Evolutionary conservation across 495 filamentous ascomycete species (phyloP), one percentile per base, ranked within the genome.

Genomic region (Trichocladium uniseriatum): DNA sequence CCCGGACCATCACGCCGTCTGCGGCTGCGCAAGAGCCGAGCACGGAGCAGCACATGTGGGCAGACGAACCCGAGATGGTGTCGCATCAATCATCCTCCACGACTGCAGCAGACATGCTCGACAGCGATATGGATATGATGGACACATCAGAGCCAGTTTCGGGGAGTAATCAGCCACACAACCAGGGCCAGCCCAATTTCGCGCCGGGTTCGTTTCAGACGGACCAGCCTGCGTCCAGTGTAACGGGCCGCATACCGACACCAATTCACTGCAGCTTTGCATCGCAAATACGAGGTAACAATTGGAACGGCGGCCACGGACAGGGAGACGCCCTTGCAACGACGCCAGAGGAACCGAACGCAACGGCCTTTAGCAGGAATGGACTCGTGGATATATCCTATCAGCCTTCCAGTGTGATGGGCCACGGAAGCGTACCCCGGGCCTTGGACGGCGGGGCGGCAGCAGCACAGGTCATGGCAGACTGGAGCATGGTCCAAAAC

Each of bases 81-180:
- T 31, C 18, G n/a, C 37, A 13, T 2, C 6, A 44, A 14, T 27
- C 15, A 24, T 49, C 57, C 40, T 31, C 56, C 32, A 19, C 15
- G 32, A 21, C 58, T 64, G 55, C 55, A 51, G 15, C 37, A 24
- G 42, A 52, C 14, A 38, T 35, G 27, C 52, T 67, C 41, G 78
- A 83, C 58, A 49, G 68, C 28, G 81, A 83, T 52, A 70, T 70
- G 52, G 73, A 79, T 35, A 79, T 77, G 73, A 61, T 64, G 48
- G 60, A 64, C 52, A 49, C 49, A 6, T 61, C 70, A 27, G 69
- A 58, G 37, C 48, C 65, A 38, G 42, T 38, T 34, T 51, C 53
- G 45, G 42, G 24, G n/a, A 44, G 34, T 24, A 11, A 29, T n/a
- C 38, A 48, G 45, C 16, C 46, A 3, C 16, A 10, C 20, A 9